Conservation (phyloP, 306 rosid species). For the Abrus precatorius region DNA sequence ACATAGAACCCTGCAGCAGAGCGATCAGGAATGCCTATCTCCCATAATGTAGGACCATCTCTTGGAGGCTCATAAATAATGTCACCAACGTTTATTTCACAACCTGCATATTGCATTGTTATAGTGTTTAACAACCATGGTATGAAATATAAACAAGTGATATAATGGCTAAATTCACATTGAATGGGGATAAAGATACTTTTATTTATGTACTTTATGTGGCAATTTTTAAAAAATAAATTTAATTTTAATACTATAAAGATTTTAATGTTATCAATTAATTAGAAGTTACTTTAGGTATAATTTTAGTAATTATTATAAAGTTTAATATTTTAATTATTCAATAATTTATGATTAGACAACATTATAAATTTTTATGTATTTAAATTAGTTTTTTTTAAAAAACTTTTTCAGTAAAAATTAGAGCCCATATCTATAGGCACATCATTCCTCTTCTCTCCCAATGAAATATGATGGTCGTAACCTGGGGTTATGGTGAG, state of each 20-base stretch:
- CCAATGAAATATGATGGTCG: background rate
- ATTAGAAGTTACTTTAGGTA: too few relatives aligned
- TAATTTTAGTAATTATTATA: too few relatives aligned
- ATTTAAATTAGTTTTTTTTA: too few relatives aligned
- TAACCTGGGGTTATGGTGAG: slow-evolving; percentile 72
- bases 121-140: background rate
- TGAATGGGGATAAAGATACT: background rate
- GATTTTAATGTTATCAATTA: too few relatives aligned
- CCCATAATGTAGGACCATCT: slow-evolving; percentile 88
- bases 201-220: background rate
- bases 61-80: slow-evolving; percentile 75
- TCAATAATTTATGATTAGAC: too few relatives aligned
- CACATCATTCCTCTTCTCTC: background rate
- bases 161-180: background rate
- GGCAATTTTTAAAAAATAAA: background rate
- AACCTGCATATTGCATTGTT: slow-evolving; percentile 56
- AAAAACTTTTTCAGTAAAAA: background rate
- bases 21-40: slow-evolving; percentile 90
- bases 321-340: too few relatives aligned
- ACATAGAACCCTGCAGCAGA: slow-evolving; percentile 79
- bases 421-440: background rate
- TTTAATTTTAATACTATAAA: too few relatives aligned
- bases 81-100: slow-evolving; percentile 62
- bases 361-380: too few relatives aligned
- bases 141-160: background rate